Evolutionary conservation across 2,329 filamentous ascomycete genomes (phyloP), one percentile per base, ranked within the genome.

Genomic region (Stagonosporopsis cucurbitacearum): DNA sequence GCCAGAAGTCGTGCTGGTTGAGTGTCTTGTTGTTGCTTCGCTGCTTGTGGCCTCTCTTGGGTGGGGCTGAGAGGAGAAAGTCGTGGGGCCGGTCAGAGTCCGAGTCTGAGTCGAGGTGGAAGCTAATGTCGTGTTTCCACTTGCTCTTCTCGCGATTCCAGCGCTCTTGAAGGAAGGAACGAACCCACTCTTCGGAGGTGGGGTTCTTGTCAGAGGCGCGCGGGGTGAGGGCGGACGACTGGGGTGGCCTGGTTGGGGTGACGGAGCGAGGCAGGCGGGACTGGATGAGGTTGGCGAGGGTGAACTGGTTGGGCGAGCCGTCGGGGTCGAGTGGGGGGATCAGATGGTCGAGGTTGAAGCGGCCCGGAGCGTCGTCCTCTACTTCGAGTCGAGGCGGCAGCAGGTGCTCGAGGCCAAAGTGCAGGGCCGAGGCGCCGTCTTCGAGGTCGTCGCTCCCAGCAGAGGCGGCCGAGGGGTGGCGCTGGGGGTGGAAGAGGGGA

Each of bases 121-220:
- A 85, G 22, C 85, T 84, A 28, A 62, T 60, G 83, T 96, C 91
- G 73, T 91, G 96, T 64, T 92, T 82, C 92, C 92, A 96, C 75
- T 92, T 88, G 58, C 86, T 86, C 63, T 86, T 85, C 72, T 95
- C 90, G 28, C 84, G 85, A 64, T 86, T 83, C 62, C 82, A 83
- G 63, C 88, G 86, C 61, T 85, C 84, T n/a, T 88, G 84, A n/a
- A 91, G 87, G 70, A 93, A 91, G 59, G 91, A 89, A 58, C 90
- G 88, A 63, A 95, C 92, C 91, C 91, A 94, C 79, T 92, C 89
- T 74, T 93, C 89, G 50, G 93, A 84, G 80, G 71, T 86, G 78
- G 69, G 86, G 25, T 64, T 67, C 42, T 58, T 59, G 20, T 63
- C 64, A 25, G 60, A 61, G 13, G 67, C 64, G 19, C 66, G 70